phyloP scores from a whole-genome alignment of 176 grass and related monocot species.

The Urochloa ruziziensis region DNA sequence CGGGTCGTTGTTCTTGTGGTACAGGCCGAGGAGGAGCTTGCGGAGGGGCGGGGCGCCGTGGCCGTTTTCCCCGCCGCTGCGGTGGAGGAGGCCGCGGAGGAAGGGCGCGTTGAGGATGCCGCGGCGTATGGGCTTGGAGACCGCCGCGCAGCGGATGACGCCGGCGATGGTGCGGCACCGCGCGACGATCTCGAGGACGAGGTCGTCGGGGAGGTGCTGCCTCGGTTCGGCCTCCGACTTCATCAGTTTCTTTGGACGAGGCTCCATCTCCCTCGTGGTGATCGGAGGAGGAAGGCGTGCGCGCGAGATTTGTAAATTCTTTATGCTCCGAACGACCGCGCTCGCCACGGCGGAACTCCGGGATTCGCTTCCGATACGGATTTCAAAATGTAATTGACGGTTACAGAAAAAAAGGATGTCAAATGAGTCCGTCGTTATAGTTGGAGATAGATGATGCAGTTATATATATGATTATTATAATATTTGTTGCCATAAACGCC shows the following conservation, averaged over 20 bases:
- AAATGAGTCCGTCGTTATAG: background rate
- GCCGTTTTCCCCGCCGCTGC: background rate
- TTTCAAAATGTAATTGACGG: background rate
- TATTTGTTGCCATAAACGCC: background rate
- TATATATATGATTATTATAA: too few species aligned
- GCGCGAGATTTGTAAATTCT: too few species aligned
- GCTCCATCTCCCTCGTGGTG: background rate
- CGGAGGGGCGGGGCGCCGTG: background rate
- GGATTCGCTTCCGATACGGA: background rate
- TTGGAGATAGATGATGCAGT: too few species aligned
- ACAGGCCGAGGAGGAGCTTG: background rate
- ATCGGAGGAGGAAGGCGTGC: background rate
- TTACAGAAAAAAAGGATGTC: background rate
- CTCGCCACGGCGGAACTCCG: background rate
- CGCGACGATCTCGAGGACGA: constrained; percentile 19
- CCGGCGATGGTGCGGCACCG: background rate
- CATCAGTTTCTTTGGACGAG: background rate
- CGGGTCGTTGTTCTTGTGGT: background rate
- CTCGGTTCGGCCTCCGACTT: background rate
- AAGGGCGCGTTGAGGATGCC: background rate
- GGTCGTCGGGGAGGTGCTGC: constrained; percentile 4
- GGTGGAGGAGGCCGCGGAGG: background rate
- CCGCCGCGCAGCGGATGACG: constrained; percentile 5
- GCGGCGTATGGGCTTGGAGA: background rate
- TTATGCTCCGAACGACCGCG: background rate